Evolutionary conservation across 2,329 filamentous ascomycete species (phyloP).

Genomic region (Ophiostoma sp.): DNA sequence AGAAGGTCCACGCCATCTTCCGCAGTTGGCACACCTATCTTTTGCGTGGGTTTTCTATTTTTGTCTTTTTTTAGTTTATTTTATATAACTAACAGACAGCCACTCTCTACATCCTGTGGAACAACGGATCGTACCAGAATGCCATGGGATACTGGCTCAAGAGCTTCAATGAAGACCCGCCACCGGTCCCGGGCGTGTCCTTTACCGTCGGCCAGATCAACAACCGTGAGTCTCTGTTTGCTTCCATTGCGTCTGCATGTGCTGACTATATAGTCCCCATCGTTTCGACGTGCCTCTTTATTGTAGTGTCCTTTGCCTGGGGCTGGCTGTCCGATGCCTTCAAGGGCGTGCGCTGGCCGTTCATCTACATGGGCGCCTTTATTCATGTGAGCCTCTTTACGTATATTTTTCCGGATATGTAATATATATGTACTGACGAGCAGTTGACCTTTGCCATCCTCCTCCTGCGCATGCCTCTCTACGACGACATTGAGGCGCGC

Average conservation of each 20-base stretch:
- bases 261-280: constrained; percentile 30
- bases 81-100: constrained; percentile 26
- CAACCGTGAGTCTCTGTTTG: constrained; percentile 23
- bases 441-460: constrained; percentile 31
- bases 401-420: too few species aligned
- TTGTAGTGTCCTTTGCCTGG: constrained; percentile 36
- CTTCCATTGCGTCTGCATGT: neutral
- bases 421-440: neutral
- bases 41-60: neutral
- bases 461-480: constrained; percentile 36
- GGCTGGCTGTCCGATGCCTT: constrained; percentile 37
- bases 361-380: constrained; percentile 37
- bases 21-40: constrained; percentile 40
- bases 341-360: constrained; percentile 36
- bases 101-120: constrained; percentile 37
- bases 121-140: constrained; percentile 35
- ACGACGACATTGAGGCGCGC: constrained; percentile 35
- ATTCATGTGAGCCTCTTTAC: constrained; percentile 30
- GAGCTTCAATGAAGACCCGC: constrained; percentile 35
- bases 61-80: neutral
- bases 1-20: constrained; percentile 34
- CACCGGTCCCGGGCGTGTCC: constrained; percentile 35
- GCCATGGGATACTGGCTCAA: constrained; percentile 43
- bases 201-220: constrained; percentile 35
- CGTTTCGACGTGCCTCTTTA: constrained; percentile 35